Evolutionary conservation across 345 rosid species (phyloP).

Genomic region (Corymbia maculata): DNA sequence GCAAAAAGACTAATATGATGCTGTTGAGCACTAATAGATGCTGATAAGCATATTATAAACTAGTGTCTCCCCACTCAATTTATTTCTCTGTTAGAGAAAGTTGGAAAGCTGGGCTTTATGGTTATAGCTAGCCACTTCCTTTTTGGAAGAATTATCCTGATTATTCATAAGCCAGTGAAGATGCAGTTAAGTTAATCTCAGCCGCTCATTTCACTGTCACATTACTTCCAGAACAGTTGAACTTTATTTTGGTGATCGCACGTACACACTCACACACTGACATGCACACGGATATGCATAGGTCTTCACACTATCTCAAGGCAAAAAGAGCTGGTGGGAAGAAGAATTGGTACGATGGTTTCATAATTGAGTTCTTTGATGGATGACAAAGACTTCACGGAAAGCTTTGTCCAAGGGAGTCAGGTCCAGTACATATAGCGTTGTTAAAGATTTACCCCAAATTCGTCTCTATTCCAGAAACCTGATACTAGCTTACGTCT

Average conservation of each 20-base stretch:
- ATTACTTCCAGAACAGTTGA: not conserved
- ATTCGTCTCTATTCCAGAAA: not conserved
- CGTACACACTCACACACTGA: not conserved
- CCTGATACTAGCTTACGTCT: not conserved
- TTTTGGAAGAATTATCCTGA: not conserved
- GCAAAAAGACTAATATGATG: slow-evolving; percentile 22
- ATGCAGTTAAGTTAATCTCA: not conserved
- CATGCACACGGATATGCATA: not conserved
- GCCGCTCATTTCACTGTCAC: not conserved
- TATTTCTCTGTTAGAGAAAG: not conserved
- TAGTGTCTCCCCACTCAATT: not conserved
- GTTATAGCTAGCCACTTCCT: not conserved
- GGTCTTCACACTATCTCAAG: not conserved
- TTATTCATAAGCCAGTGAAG: not conserved
- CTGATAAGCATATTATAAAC: not conserved
- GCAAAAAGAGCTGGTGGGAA: not conserved
- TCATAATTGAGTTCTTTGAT: not conserved
- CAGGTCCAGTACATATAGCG: not conserved
- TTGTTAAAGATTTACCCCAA: not conserved
- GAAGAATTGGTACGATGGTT: not conserved
- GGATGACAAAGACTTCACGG: not conserved
- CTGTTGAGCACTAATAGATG: slow-evolving; percentile 18
- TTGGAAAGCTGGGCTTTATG: not conserved
- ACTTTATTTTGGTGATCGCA: not conserved
- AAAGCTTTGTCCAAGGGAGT: not conserved